phyloP scores from a whole-genome alignment of 192 early-diverging fungal genomes.

The Pilaira anomala region DNA sequence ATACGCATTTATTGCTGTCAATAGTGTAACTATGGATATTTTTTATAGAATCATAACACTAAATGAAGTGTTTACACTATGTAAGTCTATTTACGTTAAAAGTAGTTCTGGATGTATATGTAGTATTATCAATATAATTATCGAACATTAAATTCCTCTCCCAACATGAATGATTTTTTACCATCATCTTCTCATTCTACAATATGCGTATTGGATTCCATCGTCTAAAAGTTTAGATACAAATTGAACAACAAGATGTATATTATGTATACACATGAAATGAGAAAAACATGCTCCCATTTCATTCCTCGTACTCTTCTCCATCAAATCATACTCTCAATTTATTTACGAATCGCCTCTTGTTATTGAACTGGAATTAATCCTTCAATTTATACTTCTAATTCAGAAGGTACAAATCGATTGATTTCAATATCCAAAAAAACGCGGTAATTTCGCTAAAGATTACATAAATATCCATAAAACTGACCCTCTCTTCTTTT shows the following conservation, averaged over 20 bases:
- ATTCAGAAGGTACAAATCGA: conserved; percentile 60
- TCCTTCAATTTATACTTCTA: conserved; percentile 39
- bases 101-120: too few species aligned
- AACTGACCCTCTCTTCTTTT: neutral
- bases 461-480: conserved; percentile 30
- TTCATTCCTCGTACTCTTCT: conserved; percentile 41
- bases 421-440: conserved; percentile 61
- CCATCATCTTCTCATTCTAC: conserved; percentile 80
- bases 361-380: conserved; percentile 40
- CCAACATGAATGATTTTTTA: conserved; percentile 66
- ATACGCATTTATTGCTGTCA: too few species aligned
- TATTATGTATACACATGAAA: too few species aligned
- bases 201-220: conserved; percentile 74
- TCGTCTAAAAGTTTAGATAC: conserved; percentile 27
- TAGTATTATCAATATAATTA: too few species aligned
- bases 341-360: conserved; percentile 42
- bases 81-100: too few species aligned
- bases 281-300: conserved; percentile 35
- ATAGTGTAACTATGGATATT: too few species aligned
- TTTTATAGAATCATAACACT: too few species aligned
- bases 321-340: conserved; percentile 81
- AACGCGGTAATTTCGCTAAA: conserved; percentile 61
- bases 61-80: too few species aligned
- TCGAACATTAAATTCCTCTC: too few species aligned
- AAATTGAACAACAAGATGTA: too few species aligned